A percentile compares a stretch with the other conserved stretches of the same genome.
Evolutionary conservation across 768 basidiomycete genomes (phyloP).

Genomic region (Roridomyces roridus): DNA sequence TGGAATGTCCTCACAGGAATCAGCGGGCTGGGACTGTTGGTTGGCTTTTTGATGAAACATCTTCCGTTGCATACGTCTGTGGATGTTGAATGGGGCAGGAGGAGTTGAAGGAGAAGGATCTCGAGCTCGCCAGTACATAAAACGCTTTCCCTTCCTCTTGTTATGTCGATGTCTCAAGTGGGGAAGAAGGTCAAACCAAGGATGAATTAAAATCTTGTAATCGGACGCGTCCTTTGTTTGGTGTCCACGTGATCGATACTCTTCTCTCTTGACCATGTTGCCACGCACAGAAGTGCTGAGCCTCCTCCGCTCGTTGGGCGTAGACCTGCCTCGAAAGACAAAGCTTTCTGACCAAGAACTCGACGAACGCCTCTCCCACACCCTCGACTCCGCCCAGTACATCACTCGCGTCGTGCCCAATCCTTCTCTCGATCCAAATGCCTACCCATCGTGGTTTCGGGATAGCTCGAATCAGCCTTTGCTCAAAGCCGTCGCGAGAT

Average conservation of each 20-base stretch:
- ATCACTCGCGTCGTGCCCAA: slow-evolving; percentile 11
- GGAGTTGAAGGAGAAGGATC: too few relatives aligned
- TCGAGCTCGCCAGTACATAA: too few relatives aligned
- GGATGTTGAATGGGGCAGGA: slow-evolving; percentile 34
- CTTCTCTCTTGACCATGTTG: too few relatives aligned
- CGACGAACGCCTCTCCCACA: slow-evolving; percentile 3
- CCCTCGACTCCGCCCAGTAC: slow-evolving; percentile 13
- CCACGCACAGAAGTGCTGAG: background rate
- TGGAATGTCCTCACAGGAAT: slow-evolving; percentile 47
- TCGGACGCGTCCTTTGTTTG: too few relatives aligned
- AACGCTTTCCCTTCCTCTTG: too few relatives aligned
- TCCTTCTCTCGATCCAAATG: slow-evolving; percentile 1
- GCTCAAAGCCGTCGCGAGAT: background rate
- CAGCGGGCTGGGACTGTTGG: slow-evolving; percentile 35
- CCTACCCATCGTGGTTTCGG: background rate
- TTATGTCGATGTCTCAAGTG: too few relatives aligned
- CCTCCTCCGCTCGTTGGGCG: background rate
- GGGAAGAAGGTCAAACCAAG: too few relatives aligned
- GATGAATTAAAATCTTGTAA: too few relatives aligned
- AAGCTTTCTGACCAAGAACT: slow-evolving; percentile 12
- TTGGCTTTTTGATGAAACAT: slow-evolving; percentile 36
- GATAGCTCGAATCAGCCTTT: background rate
- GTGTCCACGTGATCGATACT: too few relatives aligned
- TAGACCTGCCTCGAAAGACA: too few relatives aligned
- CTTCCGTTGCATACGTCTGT: slow-evolving; percentile 33